These are phyloP conservation scores for Pseudogymnoascus sp. DNA, from an alignment of 2,329 filamentous ascomycete genomes.

Conservation along the genomic window DNA sequence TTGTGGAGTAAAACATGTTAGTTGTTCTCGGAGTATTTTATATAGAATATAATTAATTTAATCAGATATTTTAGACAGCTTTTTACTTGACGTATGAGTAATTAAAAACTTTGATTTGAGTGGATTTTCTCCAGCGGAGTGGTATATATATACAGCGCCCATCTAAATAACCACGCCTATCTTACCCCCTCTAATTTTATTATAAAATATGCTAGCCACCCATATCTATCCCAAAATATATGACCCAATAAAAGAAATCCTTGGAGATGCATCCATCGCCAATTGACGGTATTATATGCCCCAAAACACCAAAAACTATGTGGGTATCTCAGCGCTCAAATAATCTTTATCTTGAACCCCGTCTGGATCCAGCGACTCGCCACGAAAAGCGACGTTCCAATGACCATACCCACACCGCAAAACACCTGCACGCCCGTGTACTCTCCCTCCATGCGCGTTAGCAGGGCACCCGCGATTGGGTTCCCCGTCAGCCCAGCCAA, in stretches of 20 bases:
- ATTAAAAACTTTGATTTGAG: not conserved
- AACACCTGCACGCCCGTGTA: slow-evolving; percentile 49
- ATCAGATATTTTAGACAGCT: not conserved
- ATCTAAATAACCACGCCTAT: not conserved
- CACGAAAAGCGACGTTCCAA: slow-evolving; percentile 33
- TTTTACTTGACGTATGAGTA: not conserved
- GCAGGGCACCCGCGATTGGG: slow-evolving; percentile 58
- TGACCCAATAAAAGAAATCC: not conserved
- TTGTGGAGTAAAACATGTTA: not conserved
- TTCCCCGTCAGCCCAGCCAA: slow-evolving; percentile 58
- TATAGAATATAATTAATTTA: not conserved
- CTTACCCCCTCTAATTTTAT: not conserved
- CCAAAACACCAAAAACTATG: not conserved
- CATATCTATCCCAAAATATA: not conserved
- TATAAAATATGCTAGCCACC: not conserved
- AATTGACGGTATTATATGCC: not conserved
- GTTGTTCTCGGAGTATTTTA: not conserved
- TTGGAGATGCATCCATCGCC: not conserved
- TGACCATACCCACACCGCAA: slow-evolving; percentile 44
- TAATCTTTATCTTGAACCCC: slow-evolving; percentile 19
- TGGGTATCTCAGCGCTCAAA: slow-evolving; percentile 13
- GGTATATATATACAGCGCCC: not conserved
- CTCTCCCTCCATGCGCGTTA: slow-evolving; percentile 42
- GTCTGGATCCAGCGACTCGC: slow-evolving; percentile 27
- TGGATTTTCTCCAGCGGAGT: not conserved